phyloP scores from a whole-genome alignment of 1,284 basidiomycete genomes.

The Puccinia novopanici region DNA sequence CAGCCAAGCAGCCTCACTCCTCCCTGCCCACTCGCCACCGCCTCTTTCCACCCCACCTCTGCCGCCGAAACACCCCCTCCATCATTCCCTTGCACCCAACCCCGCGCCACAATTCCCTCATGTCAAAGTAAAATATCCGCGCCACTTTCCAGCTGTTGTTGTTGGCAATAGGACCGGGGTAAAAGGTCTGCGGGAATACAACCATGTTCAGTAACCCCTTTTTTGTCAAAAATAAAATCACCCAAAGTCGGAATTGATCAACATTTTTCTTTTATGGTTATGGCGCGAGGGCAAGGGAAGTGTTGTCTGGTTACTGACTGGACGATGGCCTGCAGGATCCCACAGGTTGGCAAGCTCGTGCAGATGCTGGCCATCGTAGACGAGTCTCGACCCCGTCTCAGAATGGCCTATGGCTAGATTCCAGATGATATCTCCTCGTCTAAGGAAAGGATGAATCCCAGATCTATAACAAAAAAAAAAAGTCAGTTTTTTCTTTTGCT shows the following conservation, averaged over 20 bases:
- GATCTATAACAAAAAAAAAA: conserved; percentile 46
- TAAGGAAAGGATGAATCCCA: conserved; percentile 57
- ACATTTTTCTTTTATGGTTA: neutral
- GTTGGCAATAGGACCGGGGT: conserved; percentile 59
- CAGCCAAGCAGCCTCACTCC: no score
- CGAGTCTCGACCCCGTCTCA: conserved; percentile 56
- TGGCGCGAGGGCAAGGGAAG: no score
- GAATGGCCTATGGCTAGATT: conserved; percentile 59
- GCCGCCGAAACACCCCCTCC: no score
- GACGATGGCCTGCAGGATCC: conserved; percentile 59
- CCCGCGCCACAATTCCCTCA: conserved; percentile 29
- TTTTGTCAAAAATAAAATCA: neutral
- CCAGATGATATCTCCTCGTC: conserved; percentile 59
- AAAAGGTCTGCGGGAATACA: conserved; percentile 58
- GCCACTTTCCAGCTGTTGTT: conserved; percentile 53
- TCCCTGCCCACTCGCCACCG: no score
- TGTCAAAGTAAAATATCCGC: conserved; percentile 16
- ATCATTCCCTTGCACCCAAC: no score
- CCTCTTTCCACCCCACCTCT: no score
- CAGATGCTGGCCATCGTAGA: conserved; percentile 59
- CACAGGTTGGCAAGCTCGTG: conserved; percentile 58
- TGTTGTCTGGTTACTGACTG: conserved; percentile 44
- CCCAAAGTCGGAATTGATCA: neutral
- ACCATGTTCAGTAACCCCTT: conserved; percentile 59
- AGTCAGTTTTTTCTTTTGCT: neutral